These are phyloP conservation scores for Rosa multiflora DNA, from an alignment of 306 rosid species.

Conservation along the genomic window DNA sequence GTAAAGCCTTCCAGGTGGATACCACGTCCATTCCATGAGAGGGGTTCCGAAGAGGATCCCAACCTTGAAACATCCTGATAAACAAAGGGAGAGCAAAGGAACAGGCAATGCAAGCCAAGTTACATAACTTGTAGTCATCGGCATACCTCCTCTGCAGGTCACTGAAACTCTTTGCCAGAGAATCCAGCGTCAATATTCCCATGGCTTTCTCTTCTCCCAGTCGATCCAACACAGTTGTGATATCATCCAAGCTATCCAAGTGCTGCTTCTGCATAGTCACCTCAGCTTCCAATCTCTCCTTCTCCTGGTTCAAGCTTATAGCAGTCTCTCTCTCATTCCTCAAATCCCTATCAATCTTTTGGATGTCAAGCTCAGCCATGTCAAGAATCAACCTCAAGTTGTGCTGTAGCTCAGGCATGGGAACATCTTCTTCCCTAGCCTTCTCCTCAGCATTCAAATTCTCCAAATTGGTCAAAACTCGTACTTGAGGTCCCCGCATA, in stretches of 20 bases:
- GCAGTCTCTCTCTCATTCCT: conserved; percentile 75
- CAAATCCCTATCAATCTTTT: conserved; percentile 54
- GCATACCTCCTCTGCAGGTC: conserved; percentile 55
- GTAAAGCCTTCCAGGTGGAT: conserved; percentile 64
- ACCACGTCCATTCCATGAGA: conserved; percentile 66
- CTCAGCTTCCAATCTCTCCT: conserved; percentile 62
- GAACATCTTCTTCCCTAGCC: conserved; percentile 39
- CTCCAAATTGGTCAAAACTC: conserved; percentile 51
- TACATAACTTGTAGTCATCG: conserved; percentile 72
- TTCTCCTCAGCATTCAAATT: conserved; percentile 55
- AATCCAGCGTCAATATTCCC: conserved; percentile 71
- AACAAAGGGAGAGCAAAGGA: conserved; percentile 78
- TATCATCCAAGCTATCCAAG: conserved; percentile 57
- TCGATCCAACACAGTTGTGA: conserved; percentile 49
- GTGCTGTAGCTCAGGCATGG: conserved; percentile 62
- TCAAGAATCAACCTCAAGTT: conserved; percentile 51
- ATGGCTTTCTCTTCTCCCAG: conserved; percentile 52
- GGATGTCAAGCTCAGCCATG: conserved; percentile 48
- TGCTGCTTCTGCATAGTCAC: conserved; percentile 62
- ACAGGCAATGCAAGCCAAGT: conserved; percentile 84
- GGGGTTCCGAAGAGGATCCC: conserved; percentile 87
- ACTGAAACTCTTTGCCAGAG: conserved; percentile 57
- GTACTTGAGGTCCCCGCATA: conserved; percentile 61
- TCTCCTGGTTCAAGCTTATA: conserved; percentile 69
- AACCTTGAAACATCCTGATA: conserved; percentile 79